Conservation (phyloP, 139 green algal species). For the Picochlorum sp. region DNA sequence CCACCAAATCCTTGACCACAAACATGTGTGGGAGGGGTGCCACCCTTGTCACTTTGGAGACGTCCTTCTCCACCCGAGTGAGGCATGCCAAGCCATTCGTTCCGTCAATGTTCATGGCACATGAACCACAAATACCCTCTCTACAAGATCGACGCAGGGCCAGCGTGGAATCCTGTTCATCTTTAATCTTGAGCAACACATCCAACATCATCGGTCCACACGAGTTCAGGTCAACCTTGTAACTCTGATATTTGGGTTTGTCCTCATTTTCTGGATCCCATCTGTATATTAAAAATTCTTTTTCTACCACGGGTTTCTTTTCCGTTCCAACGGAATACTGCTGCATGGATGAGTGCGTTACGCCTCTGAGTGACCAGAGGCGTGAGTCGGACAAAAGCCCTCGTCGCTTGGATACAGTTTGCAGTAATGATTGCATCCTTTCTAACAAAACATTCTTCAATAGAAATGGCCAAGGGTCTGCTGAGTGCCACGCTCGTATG, state of each 20-base stretch:
- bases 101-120: constrained; percentile 98
- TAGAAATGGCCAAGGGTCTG: too few species aligned
- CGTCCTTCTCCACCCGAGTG: constrained; percentile 61
- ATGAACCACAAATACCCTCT: constrained; percentile 98
- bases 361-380: not conserved
- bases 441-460: too few species aligned
- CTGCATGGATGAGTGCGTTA: not conserved
- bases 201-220: constrained; percentile 98
- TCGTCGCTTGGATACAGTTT: too few species aligned
- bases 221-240: constrained; percentile 88
- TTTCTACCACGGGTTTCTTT: constrained; percentile 49
- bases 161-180: constrained; percentile 89
- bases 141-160: constrained; percentile 88
- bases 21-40: constrained; percentile 98
- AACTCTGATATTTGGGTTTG: constrained; percentile 81
- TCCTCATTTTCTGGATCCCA: constrained; percentile 79
- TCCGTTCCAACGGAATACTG: not conserved
- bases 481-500: too few species aligned
- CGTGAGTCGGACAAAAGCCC: not conserved
- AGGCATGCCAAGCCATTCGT: constrained; percentile 94
- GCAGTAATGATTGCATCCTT: too few species aligned
- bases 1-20: constrained; percentile 94
- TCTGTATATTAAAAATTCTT: constrained; percentile 86
- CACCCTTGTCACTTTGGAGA: constrained; percentile 56
- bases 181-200: constrained; percentile 98